Base-by-base conservation (phyloP, 257 asterid genomes). In the Apocynum venetum region DNA sequence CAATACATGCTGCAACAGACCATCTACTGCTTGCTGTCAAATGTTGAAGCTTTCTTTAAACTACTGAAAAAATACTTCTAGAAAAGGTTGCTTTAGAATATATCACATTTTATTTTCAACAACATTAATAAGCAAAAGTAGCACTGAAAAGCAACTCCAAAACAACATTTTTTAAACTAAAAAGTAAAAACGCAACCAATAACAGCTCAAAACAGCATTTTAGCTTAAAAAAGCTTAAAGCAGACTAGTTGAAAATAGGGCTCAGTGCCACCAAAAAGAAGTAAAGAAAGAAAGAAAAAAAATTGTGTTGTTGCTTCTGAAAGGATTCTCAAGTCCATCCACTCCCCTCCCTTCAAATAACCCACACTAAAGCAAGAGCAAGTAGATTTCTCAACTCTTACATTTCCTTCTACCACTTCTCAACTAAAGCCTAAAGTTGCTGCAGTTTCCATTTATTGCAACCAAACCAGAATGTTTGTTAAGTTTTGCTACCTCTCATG, bases 261-360 rank as follows among this genome's bases (percentile, higher is more conserved):
- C 64, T 57, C 15, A 40, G 25, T 66, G 71, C 71, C 71, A 15
- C 49, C 49, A 66, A 8, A 60, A 17, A 66, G 9, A 19, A 17
- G 61, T 55, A 6, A 46, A 2, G 7, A 6, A 60, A 25, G 40
- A 25, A 25, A 25, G 31, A 25, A 10, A 1, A 0, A 63, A 3
- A 63, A 63, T 25, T 19, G 11, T 36, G 20, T 5, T 3, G 1
- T 17, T 66, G 48, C 12, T 6, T 17, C 6, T 44, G 3, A 15
- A 15, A 66, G 49, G 11, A 66, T 66, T 61, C 71, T 66, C 71
- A 15, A 40, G 49, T 66, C 49, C 11, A 5, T 40, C 71, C 40
- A 4, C 47, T 66, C 71, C 71, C 15, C 20, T 66, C 71, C 46
- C 70, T 35, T 66, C 71, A 66, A 38, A 66, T 40, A 40, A 66